Percentiles rank a stretch among this genome's conserved stretches.
These are phyloP conservation scores for Lactifluus subvellereus DNA, from an alignment of 768 basidiomycete species.

Conservation along the genomic window DNA sequence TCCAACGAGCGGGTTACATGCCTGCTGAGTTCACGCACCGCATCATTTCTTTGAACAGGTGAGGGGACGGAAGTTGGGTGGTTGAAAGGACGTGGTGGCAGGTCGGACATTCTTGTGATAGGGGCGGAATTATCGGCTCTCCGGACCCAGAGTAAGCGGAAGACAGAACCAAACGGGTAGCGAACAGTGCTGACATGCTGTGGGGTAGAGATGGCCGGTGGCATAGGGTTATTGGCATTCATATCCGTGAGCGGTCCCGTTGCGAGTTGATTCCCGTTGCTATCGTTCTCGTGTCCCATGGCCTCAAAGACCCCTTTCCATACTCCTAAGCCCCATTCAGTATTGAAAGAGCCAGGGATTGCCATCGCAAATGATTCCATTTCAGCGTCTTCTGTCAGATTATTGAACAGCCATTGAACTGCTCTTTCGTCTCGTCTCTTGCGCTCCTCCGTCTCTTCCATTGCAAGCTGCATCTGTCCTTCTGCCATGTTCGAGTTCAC, in stretches of 20 bases:
- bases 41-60: neutral
- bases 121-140: neutral
- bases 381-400: slow-evolving; percentile 2
- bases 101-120: neutral
- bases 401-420: neutral
- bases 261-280: neutral
- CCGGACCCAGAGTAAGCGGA: neutral
- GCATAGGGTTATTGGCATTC: neutral
- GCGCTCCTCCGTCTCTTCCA: slow-evolving; percentile 6
- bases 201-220: neutral
- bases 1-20: slow-evolving; percentile 2
- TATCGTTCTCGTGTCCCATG: neutral
- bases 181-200: too few relatives aligned
- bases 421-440: neutral
- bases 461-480: slow-evolving; percentile 6
- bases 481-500: slow-evolving; percentile 5
- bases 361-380: slow-evolving; percentile 2
- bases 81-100: neutral
- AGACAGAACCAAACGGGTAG: neutral
- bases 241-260: too few relatives aligned
- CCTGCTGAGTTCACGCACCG: slow-evolving; percentile 2
- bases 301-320: neutral
- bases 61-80: too few relatives aligned
- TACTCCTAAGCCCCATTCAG: neutral
- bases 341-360: slow-evolving; percentile 2